phyloP scores from a whole-genome alignment of 495 filamentous ascomycete species.

The Aspergillus leporis region DNA sequence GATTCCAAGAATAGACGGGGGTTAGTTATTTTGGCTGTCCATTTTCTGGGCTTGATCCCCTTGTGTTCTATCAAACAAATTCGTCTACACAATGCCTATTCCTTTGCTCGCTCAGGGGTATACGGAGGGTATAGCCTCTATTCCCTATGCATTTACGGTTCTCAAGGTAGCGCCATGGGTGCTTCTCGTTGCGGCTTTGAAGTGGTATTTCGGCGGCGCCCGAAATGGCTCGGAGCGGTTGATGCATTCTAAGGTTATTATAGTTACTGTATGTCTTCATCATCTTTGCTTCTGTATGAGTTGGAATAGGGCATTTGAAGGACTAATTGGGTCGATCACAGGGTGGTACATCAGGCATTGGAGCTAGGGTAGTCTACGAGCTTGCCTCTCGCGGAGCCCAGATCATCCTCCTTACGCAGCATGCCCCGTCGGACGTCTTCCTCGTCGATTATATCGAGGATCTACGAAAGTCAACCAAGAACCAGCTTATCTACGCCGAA shows the following conservation, averaged over 20 bases:
- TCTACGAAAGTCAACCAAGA: slow-evolving; percentile 73
- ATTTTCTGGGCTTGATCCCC: slow-evolving; percentile 7
- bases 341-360: slow-evolving; percentile 95
- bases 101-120: slow-evolving; percentile 64
- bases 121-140: slow-evolving; percentile 61
- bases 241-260: slow-evolving; percentile 89
- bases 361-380: slow-evolving; percentile 68
- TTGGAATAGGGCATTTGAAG: neutral
- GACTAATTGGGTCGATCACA: slow-evolving; percentile 30
- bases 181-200: slow-evolving; percentile 63
- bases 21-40: slow-evolving; percentile 1
- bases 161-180: slow-evolving; percentile 62
- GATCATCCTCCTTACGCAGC: slow-evolving; percentile 83
- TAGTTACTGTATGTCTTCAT: slow-evolving; percentile 70
- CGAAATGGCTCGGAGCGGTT: slow-evolving; percentile 74
- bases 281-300: neutral
- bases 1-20: neutral
- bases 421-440: slow-evolving; percentile 79
- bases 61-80: neutral
- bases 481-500: slow-evolving; percentile 91
- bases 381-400: slow-evolving; percentile 87
- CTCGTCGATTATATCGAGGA: slow-evolving; percentile 91
- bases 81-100: slow-evolving; percentile 67
- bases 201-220: slow-evolving; percentile 76
- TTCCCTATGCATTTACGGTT: slow-evolving; percentile 64